These are phyloP conservation scores for Solanum pennellii DNA, from an alignment of 257 asterid species.

Conservation along the genomic window DNA sequence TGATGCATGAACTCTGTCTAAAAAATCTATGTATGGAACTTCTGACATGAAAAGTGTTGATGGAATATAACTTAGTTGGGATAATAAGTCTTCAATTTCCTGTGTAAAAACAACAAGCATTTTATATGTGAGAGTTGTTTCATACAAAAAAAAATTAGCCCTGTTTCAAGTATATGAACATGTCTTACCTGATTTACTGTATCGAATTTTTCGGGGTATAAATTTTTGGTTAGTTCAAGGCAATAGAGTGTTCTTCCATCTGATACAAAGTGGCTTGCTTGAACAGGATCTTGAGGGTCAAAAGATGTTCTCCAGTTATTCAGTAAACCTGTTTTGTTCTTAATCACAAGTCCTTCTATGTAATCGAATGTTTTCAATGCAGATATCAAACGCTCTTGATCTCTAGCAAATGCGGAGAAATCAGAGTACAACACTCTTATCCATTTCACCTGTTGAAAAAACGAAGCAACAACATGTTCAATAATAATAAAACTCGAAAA, in stretches of 20 bases:
- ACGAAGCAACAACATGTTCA: not conserved
- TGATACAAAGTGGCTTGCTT: conserved; percentile 53
- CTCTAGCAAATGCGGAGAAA: conserved; percentile 53
- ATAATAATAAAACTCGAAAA: not conserved
- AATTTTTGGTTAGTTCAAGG: conserved; percentile 63
- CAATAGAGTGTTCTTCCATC: conserved; percentile 76
- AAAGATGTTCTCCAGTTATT: conserved; percentile 80
- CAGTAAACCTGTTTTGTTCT: conserved; percentile 53
- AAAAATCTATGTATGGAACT: conserved; percentile 60
- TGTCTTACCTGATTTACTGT: conserved; percentile 39
- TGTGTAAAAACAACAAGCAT: conserved; percentile 13
- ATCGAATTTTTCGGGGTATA: conserved; percentile 34
- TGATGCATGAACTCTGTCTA: conserved; percentile 81
- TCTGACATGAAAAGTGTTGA: conserved; percentile 63
- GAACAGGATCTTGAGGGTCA: conserved; percentile 50
- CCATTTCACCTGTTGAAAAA: conserved; percentile 75
- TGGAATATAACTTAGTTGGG: conserved; percentile 63
- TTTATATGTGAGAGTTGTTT: not conserved
- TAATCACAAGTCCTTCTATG: conserved; percentile 76
- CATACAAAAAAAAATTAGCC: not conserved
- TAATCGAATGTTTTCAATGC: conserved; percentile 59
- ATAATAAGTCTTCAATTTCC: conserved; percentile 53
- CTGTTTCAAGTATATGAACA: not conserved
- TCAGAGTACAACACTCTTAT: conserved; percentile 72
- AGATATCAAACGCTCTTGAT: conserved; percentile 66